Base-by-base conservation (phyloP, 257 asterid species). In the Scutellaria galericulata region DNA sequence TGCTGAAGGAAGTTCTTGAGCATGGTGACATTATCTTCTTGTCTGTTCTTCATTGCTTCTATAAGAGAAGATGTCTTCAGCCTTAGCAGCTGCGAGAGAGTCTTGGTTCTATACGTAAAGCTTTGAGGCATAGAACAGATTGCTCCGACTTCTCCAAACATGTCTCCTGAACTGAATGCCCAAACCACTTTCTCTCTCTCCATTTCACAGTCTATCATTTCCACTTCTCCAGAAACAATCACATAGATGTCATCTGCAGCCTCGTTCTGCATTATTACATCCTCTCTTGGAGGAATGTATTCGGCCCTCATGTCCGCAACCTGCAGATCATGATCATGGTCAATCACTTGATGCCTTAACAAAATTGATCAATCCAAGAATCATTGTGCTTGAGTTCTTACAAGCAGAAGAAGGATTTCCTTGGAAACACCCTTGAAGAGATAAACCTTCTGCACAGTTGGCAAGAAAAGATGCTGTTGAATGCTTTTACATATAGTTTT, bases 211-310 rank as follows among this genome's bases (percentile, higher is more conserved):
- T 86, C 93, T 4, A 94, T 77, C 84, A 91, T 89, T 62, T 94
- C 97, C 12, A 94, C 96, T 66, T 94, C 96, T 41, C 99, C 99
- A 0, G 97, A 94, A 58, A 89, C 97, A 44, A 94, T 87, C 4
- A 94, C 84, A 86, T 94, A 94, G 4, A 94, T 66, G 75, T 94
- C 97, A 5, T 94, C 97, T 0, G 97, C 83, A 5, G 93, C 81
- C 80, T 91, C 97, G 11, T 91, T 88, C 74, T 86, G 96, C 81
- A 86, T 74, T 58, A 91, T 84, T 6, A 94, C 96, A 68, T 94
- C 99, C 87, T 94, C 97, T 76, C 95, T 83, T 9, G 99, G 99
- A 0, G 99, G 97, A 15, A 89, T 77, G 15, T 89, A 94, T 55
- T 94, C 99, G 0, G 99, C 97, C 70, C 83, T 91, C 89, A 89